A percentile compares a stretch with the other conserved stretches of the same genome.
These are phyloP conservation scores for Fraxinus quadrangulata DNA, from an alignment of 257 asterid species.

Conservation along the genomic window DNA sequence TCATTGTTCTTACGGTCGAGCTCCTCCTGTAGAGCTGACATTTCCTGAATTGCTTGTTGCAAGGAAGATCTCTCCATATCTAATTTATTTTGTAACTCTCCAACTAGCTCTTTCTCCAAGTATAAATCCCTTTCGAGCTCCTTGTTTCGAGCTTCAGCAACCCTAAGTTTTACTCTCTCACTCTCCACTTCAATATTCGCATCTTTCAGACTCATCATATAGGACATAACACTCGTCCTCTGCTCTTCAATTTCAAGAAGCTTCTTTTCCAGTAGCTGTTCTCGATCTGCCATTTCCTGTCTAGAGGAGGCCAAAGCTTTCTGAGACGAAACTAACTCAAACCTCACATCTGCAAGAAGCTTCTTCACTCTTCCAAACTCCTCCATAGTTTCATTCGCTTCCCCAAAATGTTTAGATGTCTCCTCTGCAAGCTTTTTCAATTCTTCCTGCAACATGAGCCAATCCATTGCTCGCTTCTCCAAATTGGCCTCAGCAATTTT, in stretches of 20 bases:
- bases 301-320: conserved; percentile 60
- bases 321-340: conserved; percentile 72
- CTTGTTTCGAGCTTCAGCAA: conserved; percentile 65
- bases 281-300: conserved; percentile 59
- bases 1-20: conserved; percentile 49
- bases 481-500: conserved; percentile 55
- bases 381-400: conserved; percentile 54
- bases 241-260: conserved; percentile 65
- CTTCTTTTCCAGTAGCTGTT: conserved; percentile 53
- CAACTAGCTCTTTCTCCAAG: conserved; percentile 62
- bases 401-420: conserved; percentile 50
- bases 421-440: conserved; percentile 61
- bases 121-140: conserved; percentile 64
- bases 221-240: conserved; percentile 54
- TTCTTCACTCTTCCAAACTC: conserved; percentile 70
- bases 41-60: conserved; percentile 48
- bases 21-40: conserved; percentile 50
- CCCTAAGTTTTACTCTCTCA: conserved; percentile 61
- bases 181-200: conserved; percentile 70
- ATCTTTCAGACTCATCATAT: conserved; percentile 59
- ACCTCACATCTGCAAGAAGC: conserved; percentile 71
- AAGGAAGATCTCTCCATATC: conserved; percentile 53
- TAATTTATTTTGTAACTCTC: conserved; percentile 54
- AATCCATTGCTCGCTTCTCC: conserved; percentile 74
- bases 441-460: conserved; percentile 72